Percentiles rank a stretch among this genome's conserved stretches.
These are phyloP conservation scores for Geosiphon pyriformis DNA, from an alignment of 192 early-diverging fungal genomes.

Conservation along the genomic window DNA sequence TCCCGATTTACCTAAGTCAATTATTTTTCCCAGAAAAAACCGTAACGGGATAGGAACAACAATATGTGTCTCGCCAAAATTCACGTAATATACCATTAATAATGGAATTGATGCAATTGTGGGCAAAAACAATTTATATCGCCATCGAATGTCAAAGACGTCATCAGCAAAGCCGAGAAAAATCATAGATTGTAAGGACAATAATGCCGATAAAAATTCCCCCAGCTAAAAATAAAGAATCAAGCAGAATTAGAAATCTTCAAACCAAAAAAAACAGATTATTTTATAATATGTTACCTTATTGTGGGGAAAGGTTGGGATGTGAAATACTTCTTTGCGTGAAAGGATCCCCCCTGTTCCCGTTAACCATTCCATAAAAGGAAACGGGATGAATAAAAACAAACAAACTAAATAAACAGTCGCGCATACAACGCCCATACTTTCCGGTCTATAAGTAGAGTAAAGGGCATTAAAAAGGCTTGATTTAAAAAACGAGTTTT, in stretches of 20 bases:
- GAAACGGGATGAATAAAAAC: conserved; percentile 92
- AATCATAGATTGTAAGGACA: conserved; percentile 94
- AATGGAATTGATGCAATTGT: conserved; percentile 88
- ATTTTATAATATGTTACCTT: conserved; percentile 44
- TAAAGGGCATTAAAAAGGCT: conserved; percentile 8
- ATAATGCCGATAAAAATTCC: conserved; percentile 84
- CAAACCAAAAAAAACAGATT: background rate
- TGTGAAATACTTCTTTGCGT: conserved; percentile 33
- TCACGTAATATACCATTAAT: conserved; percentile 90
- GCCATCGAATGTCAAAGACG: conserved; percentile 92
- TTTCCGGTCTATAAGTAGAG: conserved; percentile 68
- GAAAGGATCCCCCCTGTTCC: conserved; percentile 29
- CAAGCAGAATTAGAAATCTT: too few species aligned
- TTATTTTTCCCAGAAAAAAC: conserved; percentile 58
- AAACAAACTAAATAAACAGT: conserved; percentile 81
- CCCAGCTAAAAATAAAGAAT: conserved; percentile 60
- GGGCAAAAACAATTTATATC: conserved; percentile 93
- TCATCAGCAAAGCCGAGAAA: conserved; percentile 98
- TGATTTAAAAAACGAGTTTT: too few species aligned
- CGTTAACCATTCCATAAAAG: conserved; percentile 82
- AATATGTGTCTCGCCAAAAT: conserved; percentile 81
- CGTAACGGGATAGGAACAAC: conserved; percentile 82
- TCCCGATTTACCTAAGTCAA: conserved; percentile 68
- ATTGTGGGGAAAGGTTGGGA: conserved; percentile 62
- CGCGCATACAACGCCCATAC: conserved; percentile 86